These are phyloP conservation scores for Magnusiomyces magnusii DNA, from an alignment of 1,139 yeast species.

Conservation along the genomic window DNA sequence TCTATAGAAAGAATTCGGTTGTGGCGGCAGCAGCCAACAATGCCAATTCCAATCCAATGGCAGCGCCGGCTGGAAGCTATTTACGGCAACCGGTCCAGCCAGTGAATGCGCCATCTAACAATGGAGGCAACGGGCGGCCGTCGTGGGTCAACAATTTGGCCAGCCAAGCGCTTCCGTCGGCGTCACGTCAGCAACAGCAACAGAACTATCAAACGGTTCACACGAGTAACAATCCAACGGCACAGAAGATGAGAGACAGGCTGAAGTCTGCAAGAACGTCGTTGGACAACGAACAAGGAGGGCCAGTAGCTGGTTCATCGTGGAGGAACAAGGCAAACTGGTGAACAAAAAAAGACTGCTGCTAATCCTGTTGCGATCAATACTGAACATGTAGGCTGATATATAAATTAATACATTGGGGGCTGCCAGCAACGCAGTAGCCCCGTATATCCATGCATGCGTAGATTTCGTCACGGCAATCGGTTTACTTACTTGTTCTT, in stretches of 20 bases:
- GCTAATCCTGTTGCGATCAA: no score
- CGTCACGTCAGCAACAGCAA: neutral
- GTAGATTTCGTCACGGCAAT: no score
- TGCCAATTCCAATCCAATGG: neutral
- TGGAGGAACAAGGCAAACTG: neutral
- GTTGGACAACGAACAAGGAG: neutral
- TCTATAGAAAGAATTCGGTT: constrained; percentile 1
- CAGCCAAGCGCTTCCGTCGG: neutral
- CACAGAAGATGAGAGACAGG: neutral
- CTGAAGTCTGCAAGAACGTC: constrained; percentile 1
- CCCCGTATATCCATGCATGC: no score
- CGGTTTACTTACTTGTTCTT: no score
- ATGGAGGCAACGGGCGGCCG: neutral
- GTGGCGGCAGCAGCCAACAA: neutral
- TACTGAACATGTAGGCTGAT: no score
- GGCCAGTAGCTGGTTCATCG: neutral
- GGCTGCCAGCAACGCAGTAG: no score
- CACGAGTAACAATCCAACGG: neutral
- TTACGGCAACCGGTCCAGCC: neutral
- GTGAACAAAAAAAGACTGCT: no score
- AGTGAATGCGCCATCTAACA: neutral
- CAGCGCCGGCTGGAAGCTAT: neutral
- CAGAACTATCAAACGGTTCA: neutral
- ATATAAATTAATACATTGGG: no score
- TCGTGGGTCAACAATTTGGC: neutral